phyloP scores from a whole-genome alignment of 345 rosid genomes.

The Streptanthus diversifolius region DNA sequence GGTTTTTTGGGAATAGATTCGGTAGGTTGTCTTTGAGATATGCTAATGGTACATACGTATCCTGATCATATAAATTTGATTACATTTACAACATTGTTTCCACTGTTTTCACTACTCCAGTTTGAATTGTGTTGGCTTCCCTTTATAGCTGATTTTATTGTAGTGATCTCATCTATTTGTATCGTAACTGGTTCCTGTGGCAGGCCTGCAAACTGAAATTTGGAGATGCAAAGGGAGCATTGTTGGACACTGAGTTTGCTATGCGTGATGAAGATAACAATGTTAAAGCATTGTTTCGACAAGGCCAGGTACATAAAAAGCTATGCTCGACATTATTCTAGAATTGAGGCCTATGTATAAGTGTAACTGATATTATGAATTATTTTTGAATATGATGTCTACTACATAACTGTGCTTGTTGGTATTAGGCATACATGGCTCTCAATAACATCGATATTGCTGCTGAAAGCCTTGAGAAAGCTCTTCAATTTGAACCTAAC shows the following conservation, averaged over 20 bases:
- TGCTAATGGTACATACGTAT: conserved; percentile 4
- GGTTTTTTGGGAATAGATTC: neutral
- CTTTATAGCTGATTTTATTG: neutral
- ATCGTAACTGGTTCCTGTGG: conserved; percentile 7
- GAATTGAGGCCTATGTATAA: neutral
- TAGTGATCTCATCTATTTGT: neutral
- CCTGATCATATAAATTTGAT: neutral
- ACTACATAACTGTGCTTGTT: neutral
- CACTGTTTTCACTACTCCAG: neutral
- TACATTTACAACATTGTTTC: neutral
- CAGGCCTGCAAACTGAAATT: conserved; percentile 88
- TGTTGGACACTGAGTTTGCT: conserved; percentile 82
- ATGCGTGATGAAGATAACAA: conserved; percentile 82
- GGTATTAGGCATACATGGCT: conserved; percentile 77
- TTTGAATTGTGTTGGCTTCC: neutral
- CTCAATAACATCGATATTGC: conserved; percentile 89
- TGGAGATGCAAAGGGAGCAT: conserved; percentile 85
- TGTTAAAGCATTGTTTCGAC: conserved; percentile 92
- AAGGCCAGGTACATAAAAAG: conserved; percentile 71
- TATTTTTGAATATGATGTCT: neutral
- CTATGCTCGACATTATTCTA: conserved; percentile 1
- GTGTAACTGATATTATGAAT: neutral
- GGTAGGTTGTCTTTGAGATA: conserved; percentile 1
- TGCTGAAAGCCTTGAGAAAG: conserved; percentile 89
- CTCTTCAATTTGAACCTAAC: conserved; percentile 81